phyloP scores from a whole-genome alignment of 2,329 filamentous ascomycete genomes.

The Hypoxylon sp. region DNA sequence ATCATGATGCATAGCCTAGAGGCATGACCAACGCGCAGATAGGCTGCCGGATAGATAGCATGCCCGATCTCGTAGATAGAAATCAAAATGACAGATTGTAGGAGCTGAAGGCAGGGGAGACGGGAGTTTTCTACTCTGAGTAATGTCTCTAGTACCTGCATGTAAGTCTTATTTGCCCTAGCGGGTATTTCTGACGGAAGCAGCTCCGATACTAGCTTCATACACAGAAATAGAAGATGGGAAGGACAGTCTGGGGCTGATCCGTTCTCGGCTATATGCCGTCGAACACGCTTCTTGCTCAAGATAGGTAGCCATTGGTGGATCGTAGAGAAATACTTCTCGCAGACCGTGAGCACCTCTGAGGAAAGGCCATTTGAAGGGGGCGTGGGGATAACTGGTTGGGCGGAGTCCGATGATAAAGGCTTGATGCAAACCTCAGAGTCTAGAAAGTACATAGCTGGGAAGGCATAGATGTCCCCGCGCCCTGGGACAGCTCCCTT shows the following conservation, averaged over 20 bases:
- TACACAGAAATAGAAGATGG: constrained; percentile 46
- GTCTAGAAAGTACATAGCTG: constrained; percentile 48
- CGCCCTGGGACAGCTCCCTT: background rate
- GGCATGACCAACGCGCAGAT: constrained; percentile 50
- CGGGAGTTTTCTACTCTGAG: constrained; percentile 45
- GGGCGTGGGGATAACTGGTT: constrained; percentile 2
- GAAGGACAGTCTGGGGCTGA: constrained; percentile 23
- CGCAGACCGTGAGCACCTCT: constrained; percentile 25
- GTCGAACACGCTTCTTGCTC: constrained; percentile 43
- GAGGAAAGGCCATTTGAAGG: background rate
- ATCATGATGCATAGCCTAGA: constrained; percentile 48
- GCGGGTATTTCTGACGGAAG: constrained; percentile 14
- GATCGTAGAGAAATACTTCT: constrained; percentile 44
- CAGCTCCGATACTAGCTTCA: constrained; percentile 49
- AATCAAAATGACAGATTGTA: constrained; percentile 52
- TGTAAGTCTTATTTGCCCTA: constrained; percentile 29
- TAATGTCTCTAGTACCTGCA: constrained; percentile 35
- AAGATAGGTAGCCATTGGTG: constrained; percentile 49
- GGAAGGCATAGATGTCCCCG: constrained; percentile 25
- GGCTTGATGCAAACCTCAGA: constrained; percentile 41
- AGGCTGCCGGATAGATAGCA: constrained; percentile 55
- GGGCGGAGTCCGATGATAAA: constrained; percentile 33
- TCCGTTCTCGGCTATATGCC: constrained; percentile 20
- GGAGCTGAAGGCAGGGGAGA: constrained; percentile 47
- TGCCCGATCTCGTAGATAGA: constrained; percentile 56